Percentiles rank a stretch among this genome's conserved stretches.
phyloP scores from a whole-genome alignment of 208 protist species.

The Naegleria lovaniensis region DNA sequence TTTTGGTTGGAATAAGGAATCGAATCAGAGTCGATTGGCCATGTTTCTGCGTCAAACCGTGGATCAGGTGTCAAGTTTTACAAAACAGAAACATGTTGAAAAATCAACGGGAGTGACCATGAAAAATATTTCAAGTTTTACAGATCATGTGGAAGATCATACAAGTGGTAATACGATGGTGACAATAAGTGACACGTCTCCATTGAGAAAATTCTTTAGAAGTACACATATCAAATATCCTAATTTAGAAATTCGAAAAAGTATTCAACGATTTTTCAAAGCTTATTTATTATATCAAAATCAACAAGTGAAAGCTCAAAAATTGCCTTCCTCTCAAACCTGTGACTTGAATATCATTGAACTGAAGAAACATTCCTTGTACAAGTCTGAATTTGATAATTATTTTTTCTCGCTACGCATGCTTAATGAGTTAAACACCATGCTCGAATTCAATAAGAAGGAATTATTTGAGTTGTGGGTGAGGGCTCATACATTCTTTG shows the following conservation, averaged over 20 bases:
- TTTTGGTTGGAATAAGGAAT: not conserved
- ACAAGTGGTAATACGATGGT: not conserved
- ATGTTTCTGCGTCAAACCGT: not conserved
- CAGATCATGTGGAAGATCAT: not conserved
- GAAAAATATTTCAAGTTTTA: no score
- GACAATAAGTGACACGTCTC: not conserved
- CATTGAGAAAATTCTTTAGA: not conserved
- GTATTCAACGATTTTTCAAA: not conserved
- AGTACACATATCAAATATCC: not conserved
- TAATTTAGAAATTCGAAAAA: not conserved
- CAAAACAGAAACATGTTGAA: not conserved
- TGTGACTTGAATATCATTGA: not conserved
- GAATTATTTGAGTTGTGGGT: not conserved
- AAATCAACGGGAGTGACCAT: not conserved
- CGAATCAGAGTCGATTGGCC: not conserved
- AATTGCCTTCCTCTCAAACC: not conserved
- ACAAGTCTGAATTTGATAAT: not conserved
- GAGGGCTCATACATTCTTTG: not conserved
- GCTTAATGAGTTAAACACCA: not conserved
- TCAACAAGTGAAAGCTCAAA: not conserved
- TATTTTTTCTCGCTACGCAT: not conserved
- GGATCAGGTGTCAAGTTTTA: not conserved
- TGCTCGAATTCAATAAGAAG: not conserved
- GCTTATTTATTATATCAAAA: not conserved
- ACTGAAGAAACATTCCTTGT: not conserved